phyloP scores from a whole-genome alignment of 78 protist genomes.

The Dictyostelium intermedium region DNA sequence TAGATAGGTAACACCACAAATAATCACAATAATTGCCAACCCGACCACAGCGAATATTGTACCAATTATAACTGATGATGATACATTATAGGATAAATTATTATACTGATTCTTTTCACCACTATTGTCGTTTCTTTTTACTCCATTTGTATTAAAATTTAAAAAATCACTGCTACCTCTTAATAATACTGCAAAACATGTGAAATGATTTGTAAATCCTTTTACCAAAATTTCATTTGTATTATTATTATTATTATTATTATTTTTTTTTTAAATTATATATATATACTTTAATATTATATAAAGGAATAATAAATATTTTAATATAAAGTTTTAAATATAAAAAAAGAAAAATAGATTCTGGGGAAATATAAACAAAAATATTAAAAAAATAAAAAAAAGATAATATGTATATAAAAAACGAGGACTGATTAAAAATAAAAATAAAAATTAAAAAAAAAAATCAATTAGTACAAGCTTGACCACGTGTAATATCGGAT shows the following conservation, averaged over 20 bases:
- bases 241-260: neutral
- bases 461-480: no score
- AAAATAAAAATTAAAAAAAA: neutral
- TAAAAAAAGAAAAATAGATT: no score
- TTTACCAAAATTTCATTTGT: neutral
- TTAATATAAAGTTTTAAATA: no score
- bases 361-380: neutral
- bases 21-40: neutral
- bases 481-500: no score
- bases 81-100: neutral
- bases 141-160: neutral
- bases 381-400: neutral
- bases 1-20: neutral
- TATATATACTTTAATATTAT: no score
- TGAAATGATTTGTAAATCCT: slow-evolving; percentile 25
- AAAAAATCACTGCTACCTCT: neutral
- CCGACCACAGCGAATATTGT: neutral
- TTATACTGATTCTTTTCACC: neutral
- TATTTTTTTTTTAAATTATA: no score
- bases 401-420: neutral
- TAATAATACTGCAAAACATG: slow-evolving; percentile 18
- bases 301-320: no score
- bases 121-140: neutral
- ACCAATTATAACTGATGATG: neutral
- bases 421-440: neutral